Conservation (phyloP, 1,139 yeast genomes). For the Debaryomyces psychrophilus region DNA sequence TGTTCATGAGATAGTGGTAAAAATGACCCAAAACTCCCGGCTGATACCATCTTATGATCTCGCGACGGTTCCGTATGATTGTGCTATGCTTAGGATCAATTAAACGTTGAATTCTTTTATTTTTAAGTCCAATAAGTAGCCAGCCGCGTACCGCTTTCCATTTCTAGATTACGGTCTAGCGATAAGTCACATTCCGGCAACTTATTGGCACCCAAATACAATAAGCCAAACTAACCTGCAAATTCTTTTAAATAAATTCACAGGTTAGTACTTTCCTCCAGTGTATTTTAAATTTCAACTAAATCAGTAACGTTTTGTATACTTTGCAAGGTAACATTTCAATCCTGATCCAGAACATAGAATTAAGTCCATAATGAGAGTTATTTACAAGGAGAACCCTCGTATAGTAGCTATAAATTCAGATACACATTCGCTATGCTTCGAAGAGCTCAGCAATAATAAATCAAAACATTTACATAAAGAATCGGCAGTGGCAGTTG, state of each 20-base stretch:
- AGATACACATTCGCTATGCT: conserved; percentile 51
- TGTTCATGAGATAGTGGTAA: too few species aligned
- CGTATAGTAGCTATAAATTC: conserved; percentile 59
- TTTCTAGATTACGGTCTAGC: not conserved
- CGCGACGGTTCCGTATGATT: too few species aligned
- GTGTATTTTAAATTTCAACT: not conserved
- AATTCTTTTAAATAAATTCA: not conserved
- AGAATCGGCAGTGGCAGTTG: conserved; percentile 53
- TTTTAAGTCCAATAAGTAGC: too few species aligned
- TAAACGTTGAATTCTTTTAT: too few species aligned
- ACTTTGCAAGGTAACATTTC: not conserved
- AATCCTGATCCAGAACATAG: not conserved
- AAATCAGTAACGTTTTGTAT: not conserved
- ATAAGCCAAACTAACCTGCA: not conserved
- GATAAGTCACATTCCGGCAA: not conserved
- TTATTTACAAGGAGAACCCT: conserved; percentile 53
- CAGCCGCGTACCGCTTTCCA: too few species aligned
- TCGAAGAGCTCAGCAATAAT: conserved; percentile 35
- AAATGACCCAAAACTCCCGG: too few species aligned
- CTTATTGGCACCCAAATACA: not conserved
- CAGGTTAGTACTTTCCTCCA: not conserved
- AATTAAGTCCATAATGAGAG: conserved; percentile 38
- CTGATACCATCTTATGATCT: too few species aligned
- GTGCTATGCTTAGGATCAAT: too few species aligned
- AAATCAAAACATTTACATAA: conserved; percentile 11